Evolutionary conservation across 352 stramenopile genomes (phyloP).

Genomic region (Phytophthora syringae): DNA sequence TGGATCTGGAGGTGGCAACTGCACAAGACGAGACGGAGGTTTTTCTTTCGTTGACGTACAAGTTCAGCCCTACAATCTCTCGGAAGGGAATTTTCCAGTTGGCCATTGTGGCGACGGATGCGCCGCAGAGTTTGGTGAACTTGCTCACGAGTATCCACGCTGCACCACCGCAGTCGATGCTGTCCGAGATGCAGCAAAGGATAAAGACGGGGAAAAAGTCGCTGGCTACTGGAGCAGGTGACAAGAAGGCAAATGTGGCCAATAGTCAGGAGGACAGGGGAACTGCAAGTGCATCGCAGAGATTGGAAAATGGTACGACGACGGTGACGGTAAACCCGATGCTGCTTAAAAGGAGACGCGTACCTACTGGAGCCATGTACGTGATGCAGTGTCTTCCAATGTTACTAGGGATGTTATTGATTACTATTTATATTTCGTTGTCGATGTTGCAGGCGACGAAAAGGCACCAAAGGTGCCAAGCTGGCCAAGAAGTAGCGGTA

Average conservation of each 20-base stretch:
- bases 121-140: slow-evolving; percentile 38
- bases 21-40: slow-evolving; percentile 23
- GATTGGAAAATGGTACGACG: slow-evolving; percentile 6
- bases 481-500: slow-evolving; percentile 51
- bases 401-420: background rate
- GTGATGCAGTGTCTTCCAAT: slow-evolving; percentile 12
- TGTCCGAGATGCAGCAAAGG: slow-evolving; percentile 37
- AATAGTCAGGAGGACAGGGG: slow-evolving; percentile 4
- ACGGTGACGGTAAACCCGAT: slow-evolving; percentile 14
- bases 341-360: slow-evolving; percentile 52
- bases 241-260: background rate
- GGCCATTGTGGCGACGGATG: slow-evolving; percentile 34
- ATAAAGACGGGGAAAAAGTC: slow-evolving; percentile 14
- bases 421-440: background rate
- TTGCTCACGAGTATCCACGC: slow-evolving; percentile 51
- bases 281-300: slow-evolving; percentile 14
- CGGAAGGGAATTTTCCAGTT: slow-evolving; percentile 58
- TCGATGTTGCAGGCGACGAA: slow-evolving; percentile 42
- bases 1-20: slow-evolving; percentile 43
- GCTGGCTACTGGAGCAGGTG: background rate
- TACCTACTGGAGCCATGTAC: slow-evolving; percentile 60
- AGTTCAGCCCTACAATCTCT: slow-evolving; percentile 63
- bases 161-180: slow-evolving; percentile 35
- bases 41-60: slow-evolving; percentile 61
- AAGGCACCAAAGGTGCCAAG: slow-evolving; percentile 58